Base-by-base conservation (phyloP, 768 basidiomycete species). In the Lactarius akahatsu region DNA sequence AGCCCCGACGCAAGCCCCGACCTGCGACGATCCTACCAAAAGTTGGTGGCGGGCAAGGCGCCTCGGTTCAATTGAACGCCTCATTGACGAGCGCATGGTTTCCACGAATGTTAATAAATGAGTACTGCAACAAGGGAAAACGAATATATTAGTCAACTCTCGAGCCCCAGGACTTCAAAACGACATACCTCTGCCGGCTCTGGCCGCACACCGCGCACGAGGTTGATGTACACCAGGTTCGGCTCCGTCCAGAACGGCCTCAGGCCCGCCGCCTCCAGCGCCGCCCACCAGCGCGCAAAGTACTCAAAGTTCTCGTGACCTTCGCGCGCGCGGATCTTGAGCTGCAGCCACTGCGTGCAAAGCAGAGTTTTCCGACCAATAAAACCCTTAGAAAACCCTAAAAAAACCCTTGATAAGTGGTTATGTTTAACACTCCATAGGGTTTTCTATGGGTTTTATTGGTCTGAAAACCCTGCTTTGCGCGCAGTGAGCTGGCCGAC, bases 161-260 rank as follows among this genome's bases (percentile, higher is more conserved):
- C 34, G 9, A 34, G 34, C 34, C 34, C 8, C 9, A n/a, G 34
- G 34, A 34, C 34, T 34, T 34, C 34, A 26, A 36, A 1, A 3
- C 15, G 2, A 62, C 60, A 18, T 66, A 81, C 81, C 76, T 82
- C 79, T 34, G 77, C 71, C 30, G 83, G 71, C 20, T 76, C 78
- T 2, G 80, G 80, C n/a, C 71, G 72, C 57, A 69, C 75, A 36
- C 76, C 76, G 47, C 76, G 72, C 55, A 77, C 71, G n/a, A 79
- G 74, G 71, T 82, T 82, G 18, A 79, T 64, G 56, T 80, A 81
- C 34, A 82, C 79, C 20, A 82, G 73, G 70, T 81, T 82, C 47
- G 80, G 75, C 77, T 90, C 88, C 7, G 83, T 84, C 80, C 83
- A 88, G 78, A 91, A 91, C 3, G 89, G 87, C 38, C 89, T 78